phyloP scores from a whole-genome alignment of 805 yeast species.

The Danielia reshetovae region DNA sequence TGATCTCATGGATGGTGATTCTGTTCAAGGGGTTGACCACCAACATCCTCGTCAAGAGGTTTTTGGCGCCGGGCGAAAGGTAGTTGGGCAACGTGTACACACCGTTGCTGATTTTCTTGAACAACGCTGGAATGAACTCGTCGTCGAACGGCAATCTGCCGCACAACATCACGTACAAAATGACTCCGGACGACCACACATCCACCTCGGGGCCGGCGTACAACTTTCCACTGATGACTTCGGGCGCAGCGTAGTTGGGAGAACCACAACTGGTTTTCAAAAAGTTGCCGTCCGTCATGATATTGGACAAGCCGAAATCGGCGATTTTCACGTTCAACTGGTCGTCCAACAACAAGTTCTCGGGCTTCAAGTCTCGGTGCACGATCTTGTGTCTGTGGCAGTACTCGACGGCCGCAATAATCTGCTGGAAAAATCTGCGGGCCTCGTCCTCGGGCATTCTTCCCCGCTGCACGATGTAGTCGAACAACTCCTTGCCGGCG shows the following conservation, averaged over 20 bases:
- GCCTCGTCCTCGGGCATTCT: conserved; percentile 91
- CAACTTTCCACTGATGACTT: conserved; percentile 88
- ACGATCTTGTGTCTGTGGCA: conserved; percentile 96
- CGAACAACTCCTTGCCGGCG: conserved; percentile 95
- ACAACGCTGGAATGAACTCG: conserved; percentile 90
- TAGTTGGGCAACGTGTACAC: conserved; percentile 87
- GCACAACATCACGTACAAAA: conserved; percentile 90
- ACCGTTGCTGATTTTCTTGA: conserved; percentile 90
- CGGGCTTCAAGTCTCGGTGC: conserved; percentile 95
- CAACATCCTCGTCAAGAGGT: conserved; percentile 79
- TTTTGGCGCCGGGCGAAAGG: conserved; percentile 80
- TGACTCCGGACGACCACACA: conserved; percentile 97
- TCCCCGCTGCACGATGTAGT: conserved; percentile 91
- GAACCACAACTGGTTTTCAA: conserved; percentile 93
- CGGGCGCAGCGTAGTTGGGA: conserved; percentile 98
- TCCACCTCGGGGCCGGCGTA: conserved; percentile 99
- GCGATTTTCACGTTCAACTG: conserved; percentile 91
- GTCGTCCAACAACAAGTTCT: conserved; percentile 84
- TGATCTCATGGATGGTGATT: conserved; percentile 86
- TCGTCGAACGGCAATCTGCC: conserved; percentile 96
- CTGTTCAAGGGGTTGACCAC: conserved; percentile 93
- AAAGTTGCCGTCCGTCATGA: conserved; percentile 97
- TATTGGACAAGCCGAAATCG: conserved; percentile 90
- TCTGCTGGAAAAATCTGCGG: conserved; percentile 90
- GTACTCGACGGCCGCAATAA: conserved; percentile 93